A percentile compares a stretch with the other conserved stretches of the same genome.
phyloP scores from a whole-genome alignment of 805 yeast genomes.

The Wickerhamiella australiensis region DNA sequence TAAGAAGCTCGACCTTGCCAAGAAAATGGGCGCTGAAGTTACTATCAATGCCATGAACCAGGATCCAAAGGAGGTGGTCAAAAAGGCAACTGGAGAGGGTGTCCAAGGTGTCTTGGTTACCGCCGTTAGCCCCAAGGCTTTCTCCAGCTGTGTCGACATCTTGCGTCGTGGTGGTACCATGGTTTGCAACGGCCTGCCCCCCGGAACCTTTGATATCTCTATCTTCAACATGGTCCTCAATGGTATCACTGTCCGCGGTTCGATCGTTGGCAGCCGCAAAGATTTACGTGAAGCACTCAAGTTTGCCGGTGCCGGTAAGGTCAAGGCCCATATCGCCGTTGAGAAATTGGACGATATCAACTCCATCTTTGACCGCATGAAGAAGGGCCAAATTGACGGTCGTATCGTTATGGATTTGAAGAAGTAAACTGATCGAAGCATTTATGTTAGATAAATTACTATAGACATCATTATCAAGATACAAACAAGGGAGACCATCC shows the following conservation, averaged over 20 bases:
- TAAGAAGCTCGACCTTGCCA: constrained; percentile 44
- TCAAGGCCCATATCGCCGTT: constrained; percentile 47
- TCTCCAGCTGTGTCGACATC: constrained; percentile 47
- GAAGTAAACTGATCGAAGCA: too few species aligned
- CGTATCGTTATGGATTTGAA: constrained; percentile 76
- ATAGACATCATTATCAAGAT: neutral
- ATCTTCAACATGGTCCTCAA: constrained; percentile 66
- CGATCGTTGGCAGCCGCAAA: constrained; percentile 81
- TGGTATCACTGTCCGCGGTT: constrained; percentile 61
- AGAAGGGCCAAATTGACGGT: constrained; percentile 73
- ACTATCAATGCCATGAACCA: constrained; percentile 44
- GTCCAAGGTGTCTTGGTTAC: constrained; percentile 68
- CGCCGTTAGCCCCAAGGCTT: constrained; percentile 60
- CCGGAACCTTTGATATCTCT: constrained; percentile 58
- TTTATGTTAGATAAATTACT: neutral
- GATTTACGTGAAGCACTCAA: constrained; percentile 74
- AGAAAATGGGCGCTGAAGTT: constrained; percentile 58
- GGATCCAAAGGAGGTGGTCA: constrained; percentile 41
- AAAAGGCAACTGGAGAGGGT: constrained; percentile 53
- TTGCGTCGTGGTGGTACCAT: constrained; percentile 59
- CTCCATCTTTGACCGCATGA: constrained; percentile 67
- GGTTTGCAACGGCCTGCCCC: constrained; percentile 66
- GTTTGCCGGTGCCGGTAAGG: constrained; percentile 59
- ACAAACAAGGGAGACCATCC: too few species aligned
- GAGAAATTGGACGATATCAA: constrained; percentile 52